Conservation (phyloP, 2,329 filamentous ascomycete genomes). For the Pyrenochaeta sp. region DNA sequence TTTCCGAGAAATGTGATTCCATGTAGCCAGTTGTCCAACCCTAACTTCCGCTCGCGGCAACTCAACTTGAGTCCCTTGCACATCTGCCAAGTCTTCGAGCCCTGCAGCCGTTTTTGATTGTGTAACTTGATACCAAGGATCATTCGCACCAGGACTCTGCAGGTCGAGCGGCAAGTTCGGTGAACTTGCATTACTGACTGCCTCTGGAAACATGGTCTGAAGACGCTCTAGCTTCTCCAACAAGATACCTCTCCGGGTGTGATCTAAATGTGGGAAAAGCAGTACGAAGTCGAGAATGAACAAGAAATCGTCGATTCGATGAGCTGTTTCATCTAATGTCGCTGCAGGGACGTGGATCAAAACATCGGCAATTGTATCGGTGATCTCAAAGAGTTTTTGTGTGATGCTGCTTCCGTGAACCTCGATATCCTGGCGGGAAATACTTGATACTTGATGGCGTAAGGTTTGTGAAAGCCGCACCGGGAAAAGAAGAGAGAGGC, state of each 20-base stretch:
- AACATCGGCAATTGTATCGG: constrained; percentile 66
- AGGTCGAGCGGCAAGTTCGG: constrained; percentile 40
- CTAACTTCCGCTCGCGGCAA: constrained; percentile 18
- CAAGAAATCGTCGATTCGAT: constrained; percentile 62
- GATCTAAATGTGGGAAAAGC: constrained; percentile 57
- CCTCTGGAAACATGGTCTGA: constrained; percentile 46
- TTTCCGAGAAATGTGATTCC: constrained; percentile 44
- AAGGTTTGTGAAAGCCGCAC: constrained; percentile 55
- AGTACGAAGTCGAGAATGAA: constrained; percentile 61
- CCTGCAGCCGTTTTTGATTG: constrained; percentile 43
- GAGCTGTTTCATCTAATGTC: constrained; percentile 55
- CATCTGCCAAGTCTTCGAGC: constrained; percentile 28
- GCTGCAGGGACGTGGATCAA: constrained; percentile 60
- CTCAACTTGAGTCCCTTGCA: constrained; percentile 13
- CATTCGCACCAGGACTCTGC: constrained; percentile 33
- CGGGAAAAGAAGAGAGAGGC: constrained; percentile 55
- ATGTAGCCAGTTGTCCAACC: constrained; percentile 34
- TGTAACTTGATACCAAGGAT: constrained; percentile 45
- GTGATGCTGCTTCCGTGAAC: constrained; percentile 65
- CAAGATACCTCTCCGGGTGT: constrained; percentile 55
- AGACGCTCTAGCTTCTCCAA: constrained; percentile 51
- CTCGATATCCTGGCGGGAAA: constrained; percentile 57
- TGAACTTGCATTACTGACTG: constrained; percentile 40
- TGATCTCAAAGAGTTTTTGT: constrained; percentile 67
- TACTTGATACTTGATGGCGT: constrained; percentile 51